Base-by-base conservation (phyloP, 2,329 filamentous ascomycete genomes). In the Aspergillus pseudotamarii region DNA sequence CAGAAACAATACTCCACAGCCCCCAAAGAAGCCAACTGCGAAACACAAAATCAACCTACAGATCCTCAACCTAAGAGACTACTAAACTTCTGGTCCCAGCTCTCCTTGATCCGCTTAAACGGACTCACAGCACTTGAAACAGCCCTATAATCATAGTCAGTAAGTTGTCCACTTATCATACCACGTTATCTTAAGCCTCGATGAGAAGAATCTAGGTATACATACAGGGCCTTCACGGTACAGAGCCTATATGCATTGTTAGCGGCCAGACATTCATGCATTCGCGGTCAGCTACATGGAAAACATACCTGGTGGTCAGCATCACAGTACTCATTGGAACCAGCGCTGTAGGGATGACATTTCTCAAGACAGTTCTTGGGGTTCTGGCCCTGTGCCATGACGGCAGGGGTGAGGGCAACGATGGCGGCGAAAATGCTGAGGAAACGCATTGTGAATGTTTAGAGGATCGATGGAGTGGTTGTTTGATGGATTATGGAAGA, bases 391-490 rank as follows among this genome's bases (percentile, higher is more conserved):
- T 23, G 19, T 23, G 51, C 51, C 51, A 54, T 54, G 3, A 16
- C 51, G 14, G 51, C 30, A 11, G 51, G 51, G 6, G 51, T 9
- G 21, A 54, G 19, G 30, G 51, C 51, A 12, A 16, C 9, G 30
- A 54, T 19, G 5, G 51, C 30, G 12, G 30, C 51, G 19, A 54
- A 54, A 19, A 34, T 28, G 28, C 19, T 23, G 2, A 54, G 5
- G 51, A 54, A 54, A 54, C 51, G 51, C 51, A 54, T 54, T 21
- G n/a, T 36, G n/a, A n/a, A n/a, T n/a, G n/a, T n/a, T n/a, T n/a
- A n/a, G n/a, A n/a, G n/a, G n/a, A n/a, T n/a, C n/a, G n/a, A n/a
- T n/a, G n/a, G n/a, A 23, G 19, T 8, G 19, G 4, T 26, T 16
- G 1, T 32, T 36, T 5, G 51, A 36, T 36, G 0, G n/a, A 46